Evolutionary conservation across 495 filamentous ascomycete species (phyloP).

Genomic region (Talaromyces borbonicus): DNA sequence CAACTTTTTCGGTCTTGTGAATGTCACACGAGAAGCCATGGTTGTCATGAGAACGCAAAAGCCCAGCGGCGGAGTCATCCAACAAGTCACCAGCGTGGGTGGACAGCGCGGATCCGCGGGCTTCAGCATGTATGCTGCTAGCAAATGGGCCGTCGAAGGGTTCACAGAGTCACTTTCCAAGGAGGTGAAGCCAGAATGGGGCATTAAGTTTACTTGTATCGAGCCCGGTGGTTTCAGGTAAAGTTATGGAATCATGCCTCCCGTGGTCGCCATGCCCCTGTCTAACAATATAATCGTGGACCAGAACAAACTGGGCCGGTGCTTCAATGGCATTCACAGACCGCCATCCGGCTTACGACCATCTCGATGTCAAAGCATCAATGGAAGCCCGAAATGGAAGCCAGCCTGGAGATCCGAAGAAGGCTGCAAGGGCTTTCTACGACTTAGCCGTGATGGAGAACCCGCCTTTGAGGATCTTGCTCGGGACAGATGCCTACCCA

Average conservation of each 20-base stretch:
- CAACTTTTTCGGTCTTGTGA: constrained; percentile 42
- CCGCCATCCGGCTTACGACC: background rate
- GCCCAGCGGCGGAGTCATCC: constrained; percentile 29
- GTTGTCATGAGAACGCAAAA: constrained; percentile 28
- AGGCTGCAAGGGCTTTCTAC: constrained; percentile 32
- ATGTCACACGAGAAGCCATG: constrained; percentile 31
- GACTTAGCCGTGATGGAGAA: constrained; percentile 36
- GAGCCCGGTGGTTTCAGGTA: constrained; percentile 17
- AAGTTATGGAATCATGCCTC: background rate
- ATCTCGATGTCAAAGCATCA: background rate
- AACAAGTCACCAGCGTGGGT: constrained; percentile 34
- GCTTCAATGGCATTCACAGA: background rate
- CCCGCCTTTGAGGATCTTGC: constrained; percentile 31
- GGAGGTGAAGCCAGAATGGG: constrained; percentile 28
- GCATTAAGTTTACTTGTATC: constrained; percentile 29
- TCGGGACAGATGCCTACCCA: constrained; percentile 35
- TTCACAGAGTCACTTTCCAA: constrained; percentile 34
- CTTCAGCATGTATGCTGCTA: constrained; percentile 28
- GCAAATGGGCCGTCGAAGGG: constrained; percentile 29
- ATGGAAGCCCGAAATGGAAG: constrained; percentile 12
- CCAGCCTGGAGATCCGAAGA: constrained; percentile 29
- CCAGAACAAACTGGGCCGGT: background rate
- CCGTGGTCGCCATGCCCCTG: too few species aligned
- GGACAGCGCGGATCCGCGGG: constrained; percentile 27
- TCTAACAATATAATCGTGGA: too few species aligned